A percentile compares a stretch with the other conserved stretches of the same genome.
phyloP scores from a whole-genome alignment of 495 filamentous ascomycete genomes.

The Achaetomiella virescens region DNA sequence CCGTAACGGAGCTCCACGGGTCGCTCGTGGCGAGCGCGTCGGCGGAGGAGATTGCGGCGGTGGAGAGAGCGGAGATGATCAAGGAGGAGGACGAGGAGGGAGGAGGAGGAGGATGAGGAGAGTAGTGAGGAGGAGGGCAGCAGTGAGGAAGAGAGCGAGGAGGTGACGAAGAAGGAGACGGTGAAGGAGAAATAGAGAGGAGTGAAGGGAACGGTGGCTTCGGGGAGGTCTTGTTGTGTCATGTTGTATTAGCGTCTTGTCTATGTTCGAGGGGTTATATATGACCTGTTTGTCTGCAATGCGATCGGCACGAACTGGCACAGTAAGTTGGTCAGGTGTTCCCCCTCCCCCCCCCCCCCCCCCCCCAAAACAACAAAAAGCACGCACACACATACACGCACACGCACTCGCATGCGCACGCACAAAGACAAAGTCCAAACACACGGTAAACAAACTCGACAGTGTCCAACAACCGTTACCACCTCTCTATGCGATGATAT shows the following conservation, averaged over 20 bases:
- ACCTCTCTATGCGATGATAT: background rate
- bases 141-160: background rate
- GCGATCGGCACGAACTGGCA: background rate
- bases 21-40: slow-evolving; percentile 23
- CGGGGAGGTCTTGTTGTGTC: background rate
- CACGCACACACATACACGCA: no score
- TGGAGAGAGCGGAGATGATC: slow-evolving; percentile 35
- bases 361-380: no score
- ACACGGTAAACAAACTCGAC: no score
- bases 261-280: background rate
- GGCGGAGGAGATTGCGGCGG: slow-evolving; percentile 33
- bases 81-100: slow-evolving; percentile 28
- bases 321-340: background rate
- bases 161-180: background rate
- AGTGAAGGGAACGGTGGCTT: no score
- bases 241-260: background rate
- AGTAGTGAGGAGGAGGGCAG: background rate
- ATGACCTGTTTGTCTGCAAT: background rate
- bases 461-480: no score
- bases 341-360: no score
- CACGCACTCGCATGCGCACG: no score
- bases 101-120: slow-evolving; percentile 23
- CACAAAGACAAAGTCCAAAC: no score
- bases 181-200: background rate
- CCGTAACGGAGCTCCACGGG: slow-evolving; percentile 31